Base-by-base conservation (phyloP, 208 protist species). In the Kentomonas sorsogonicus region DNA sequence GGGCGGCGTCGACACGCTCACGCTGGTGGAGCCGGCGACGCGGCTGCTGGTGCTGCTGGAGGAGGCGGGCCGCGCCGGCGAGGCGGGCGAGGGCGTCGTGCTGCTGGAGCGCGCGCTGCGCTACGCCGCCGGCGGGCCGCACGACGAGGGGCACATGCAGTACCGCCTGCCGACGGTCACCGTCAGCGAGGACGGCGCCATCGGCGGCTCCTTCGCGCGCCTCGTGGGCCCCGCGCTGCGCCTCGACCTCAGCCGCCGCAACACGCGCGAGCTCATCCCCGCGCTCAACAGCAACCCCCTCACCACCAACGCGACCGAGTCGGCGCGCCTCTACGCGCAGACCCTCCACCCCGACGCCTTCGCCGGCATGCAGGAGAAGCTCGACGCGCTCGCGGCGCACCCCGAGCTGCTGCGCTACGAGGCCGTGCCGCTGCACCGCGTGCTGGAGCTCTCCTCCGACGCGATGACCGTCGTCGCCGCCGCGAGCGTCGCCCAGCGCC, bases 271-370 rank as follows among this genome's bases (percentile, higher is more conserved):
- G 51, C 53, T 89, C n/a, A 44, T 85, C 29, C 66, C 66, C 20
- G 64, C 85, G 0, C 40, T 86, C 26, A 68, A 52, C 30, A 83
- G 62, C 61, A 74, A 80, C 60, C 68, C 81, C 10, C 36, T 83
- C 50, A 41, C 68, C 50, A 76, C 65, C 56, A 77, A 79, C 63
- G 74, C 74, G 10, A 65, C 72, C 53, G 79, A 93, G 65, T 67
- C 76, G 7, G 79, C 88, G 29, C 53, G 83, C 48, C 56, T 91
- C 53, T 94, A 91, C 67, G 61, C 71, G 11, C 87, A 94, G 56
- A 34, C 78, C 40, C 74, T 87, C 47, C 72, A 90, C 60, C 66
- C 48, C 2, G 83, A 91, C 31, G 66, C 72, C n/a, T 46, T 86
- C 16, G 69, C 71, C 29, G 74, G 65, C 36, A 53, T 91, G 16